These are phyloP conservation scores for Perilla frutescens DNA, from an alignment of 257 asterid genomes.

Conservation along the genomic window DNA sequence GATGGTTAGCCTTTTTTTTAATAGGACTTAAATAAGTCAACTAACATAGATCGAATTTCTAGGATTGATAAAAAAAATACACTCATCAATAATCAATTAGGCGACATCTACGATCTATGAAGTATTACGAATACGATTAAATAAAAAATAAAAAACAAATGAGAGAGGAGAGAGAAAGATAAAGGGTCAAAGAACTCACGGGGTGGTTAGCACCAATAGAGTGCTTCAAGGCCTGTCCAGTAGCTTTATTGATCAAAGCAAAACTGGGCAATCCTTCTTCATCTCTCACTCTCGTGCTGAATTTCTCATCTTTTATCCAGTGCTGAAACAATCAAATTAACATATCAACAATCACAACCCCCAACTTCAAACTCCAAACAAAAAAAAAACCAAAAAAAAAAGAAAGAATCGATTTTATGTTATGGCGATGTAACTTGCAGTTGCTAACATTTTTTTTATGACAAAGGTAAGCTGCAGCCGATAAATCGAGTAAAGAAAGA, in stretches of 20 bases:
- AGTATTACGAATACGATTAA: no score
- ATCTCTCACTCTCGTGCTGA: slow-evolving; percentile 71
- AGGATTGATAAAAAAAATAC: no score
- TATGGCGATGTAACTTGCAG: no score
- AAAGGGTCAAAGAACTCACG: slow-evolving; percentile 17
- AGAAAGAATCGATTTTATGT: not conserved
- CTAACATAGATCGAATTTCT: no score
- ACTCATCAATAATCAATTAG: no score
- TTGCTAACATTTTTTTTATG: no score
- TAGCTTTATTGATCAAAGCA: slow-evolving; percentile 71
- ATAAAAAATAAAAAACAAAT: not conserved
- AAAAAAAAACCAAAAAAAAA: not conserved
- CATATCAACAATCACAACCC: not conserved
- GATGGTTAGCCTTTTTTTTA: no score
- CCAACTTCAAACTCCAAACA: not conserved
- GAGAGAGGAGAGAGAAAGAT: not conserved
- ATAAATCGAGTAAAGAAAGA: no score
- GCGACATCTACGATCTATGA: no score
- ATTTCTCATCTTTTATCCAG: slow-evolving; percentile 74
- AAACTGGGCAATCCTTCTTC: slow-evolving; percentile 80
- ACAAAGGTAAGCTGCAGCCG: no score
- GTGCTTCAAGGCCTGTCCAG: slow-evolving; percentile 77
- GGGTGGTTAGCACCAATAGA: slow-evolving; percentile 57
- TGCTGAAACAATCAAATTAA: slow-evolving; percentile 47
- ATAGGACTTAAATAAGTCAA: no score